Base-by-base conservation (phyloP, 371 early-diverging fungal species). In the Rhizomucor pusillus region DNA sequence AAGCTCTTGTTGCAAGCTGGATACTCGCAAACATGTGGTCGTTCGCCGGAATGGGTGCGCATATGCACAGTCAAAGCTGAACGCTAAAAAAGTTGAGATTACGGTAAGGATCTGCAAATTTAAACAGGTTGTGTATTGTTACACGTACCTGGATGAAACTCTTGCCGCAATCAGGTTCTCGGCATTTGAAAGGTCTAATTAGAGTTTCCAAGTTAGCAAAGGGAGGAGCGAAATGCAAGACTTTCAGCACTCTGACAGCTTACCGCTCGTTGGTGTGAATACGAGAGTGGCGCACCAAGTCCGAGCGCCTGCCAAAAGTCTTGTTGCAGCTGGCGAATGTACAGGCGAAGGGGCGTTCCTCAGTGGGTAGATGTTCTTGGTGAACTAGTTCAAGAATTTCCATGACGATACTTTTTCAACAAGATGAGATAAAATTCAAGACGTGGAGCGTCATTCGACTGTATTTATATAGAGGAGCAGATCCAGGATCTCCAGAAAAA, bases 11-110 rank as follows among this genome's bases (percentile, higher is more conserved):
- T 67, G 61, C 86, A 85, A n/a, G 71, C 73, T 16, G 71, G 73
- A 14, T 77, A 71, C 60, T 85, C 82, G 56, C 90, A 90, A 34
- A 73, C 61, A 66, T 90, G 90, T 18, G 90, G 90, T 48, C 85
- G 71, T 62, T 89, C 91, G 18, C 90, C 90, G 2, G 90, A 81
- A 67, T 90, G 90, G 1, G 90, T 90, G 51, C 90, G 80, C 47
- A 75, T 63, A 62, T 89, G 91, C 33, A 90, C 89, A 1, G 85
- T 88, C 56, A 90, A 73, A 33, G 90, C 90, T 14, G 90, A 90
- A 34, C 87, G 82, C 79, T 73, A 60, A 54, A 59, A 23, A 54
- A 56, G 23, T 46, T 35, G 36, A 29, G 29, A 44, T 45, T 43
- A 47, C 49, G 47, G 47, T 52, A 52, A 46, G 52, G 54, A 62